phyloP scores from a whole-genome alignment of 768 basidiomycete genomes.

The Leccinum ochraceum region DNA sequence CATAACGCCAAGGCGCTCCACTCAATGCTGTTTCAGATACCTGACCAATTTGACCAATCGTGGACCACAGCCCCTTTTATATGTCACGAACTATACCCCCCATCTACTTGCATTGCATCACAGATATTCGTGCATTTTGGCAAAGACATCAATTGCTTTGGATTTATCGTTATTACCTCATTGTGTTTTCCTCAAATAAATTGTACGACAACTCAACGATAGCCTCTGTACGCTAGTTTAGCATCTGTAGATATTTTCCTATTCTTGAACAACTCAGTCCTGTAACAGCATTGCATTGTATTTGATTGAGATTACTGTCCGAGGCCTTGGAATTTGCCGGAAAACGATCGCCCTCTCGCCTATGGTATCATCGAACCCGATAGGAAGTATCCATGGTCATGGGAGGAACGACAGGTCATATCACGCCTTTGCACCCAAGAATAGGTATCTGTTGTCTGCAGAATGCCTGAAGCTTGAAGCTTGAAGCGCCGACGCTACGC shows the following conservation, averaged over 20 bases:
- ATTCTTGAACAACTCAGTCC: too few relatives aligned
- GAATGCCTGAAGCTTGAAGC: background rate
- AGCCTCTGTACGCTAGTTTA: background rate
- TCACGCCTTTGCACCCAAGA: background rate
- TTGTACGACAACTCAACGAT: constrained; percentile 1
- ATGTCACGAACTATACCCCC: constrained; percentile 4
- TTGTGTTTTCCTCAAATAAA: background rate
- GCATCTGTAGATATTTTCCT: background rate
- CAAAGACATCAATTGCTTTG: constrained; percentile 5
- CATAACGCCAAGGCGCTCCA: background rate
- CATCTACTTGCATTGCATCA: constrained; percentile 4
- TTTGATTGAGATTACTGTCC: background rate
- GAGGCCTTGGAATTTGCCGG: background rate
- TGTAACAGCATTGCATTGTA: background rate
- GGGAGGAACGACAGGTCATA: background rate
- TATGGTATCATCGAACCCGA: background rate
- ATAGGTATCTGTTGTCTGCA: background rate
- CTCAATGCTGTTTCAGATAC: constrained; percentile 10
- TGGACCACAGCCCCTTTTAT: background rate
- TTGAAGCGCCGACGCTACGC: background rate
- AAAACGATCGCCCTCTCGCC: background rate
- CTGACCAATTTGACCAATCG: background rate
- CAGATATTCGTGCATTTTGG: constrained; percentile 2
- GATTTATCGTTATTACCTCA: background rate
- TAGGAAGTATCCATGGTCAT: background rate